These are phyloP conservation scores for Oryza australiensis DNA, from an alignment of 176 grass and related monocot genomes.

Conservation along the genomic window DNA sequence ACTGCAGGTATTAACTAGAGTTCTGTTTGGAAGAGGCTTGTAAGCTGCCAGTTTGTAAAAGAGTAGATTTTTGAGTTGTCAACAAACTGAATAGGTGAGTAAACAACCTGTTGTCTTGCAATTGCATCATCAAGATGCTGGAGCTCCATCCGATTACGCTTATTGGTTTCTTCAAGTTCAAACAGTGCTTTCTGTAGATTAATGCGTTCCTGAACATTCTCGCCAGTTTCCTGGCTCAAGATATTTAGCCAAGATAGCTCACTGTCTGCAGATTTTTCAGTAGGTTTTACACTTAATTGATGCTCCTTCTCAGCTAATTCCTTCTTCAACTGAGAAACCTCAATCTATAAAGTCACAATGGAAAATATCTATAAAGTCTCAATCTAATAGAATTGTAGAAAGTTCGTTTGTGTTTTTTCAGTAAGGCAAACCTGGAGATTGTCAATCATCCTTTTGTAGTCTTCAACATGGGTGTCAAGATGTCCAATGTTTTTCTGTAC, in stretches of 20 bases:
- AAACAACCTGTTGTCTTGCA: constrained; percentile 69
- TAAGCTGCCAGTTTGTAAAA: background rate
- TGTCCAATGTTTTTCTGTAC: constrained; percentile 95
- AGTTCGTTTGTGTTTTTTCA: background rate
- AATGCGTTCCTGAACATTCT: constrained; percentile 98
- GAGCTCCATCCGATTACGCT: constrained; percentile 82
- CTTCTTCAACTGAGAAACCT: constrained; percentile 82
- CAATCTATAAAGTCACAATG: constrained; percentile 58
- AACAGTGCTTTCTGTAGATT: constrained; percentile 99
- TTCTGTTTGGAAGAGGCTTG: background rate
- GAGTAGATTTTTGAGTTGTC: background rate
- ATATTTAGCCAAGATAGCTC: constrained; percentile 93
- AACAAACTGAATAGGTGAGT: constrained; percentile 14
- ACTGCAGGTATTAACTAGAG: background rate
- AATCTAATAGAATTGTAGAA: constrained; percentile 25
- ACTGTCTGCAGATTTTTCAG: constrained; percentile 74
- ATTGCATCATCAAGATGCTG: constrained; percentile 92
- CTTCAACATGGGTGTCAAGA: constrained; percentile 90
- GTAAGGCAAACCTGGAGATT: constrained; percentile 76
- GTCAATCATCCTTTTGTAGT: constrained; percentile 92
- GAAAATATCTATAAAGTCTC: constrained; percentile 51
- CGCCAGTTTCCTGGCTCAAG: constrained; percentile 90
- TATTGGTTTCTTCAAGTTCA: constrained; percentile 97
- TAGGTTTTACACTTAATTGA: constrained; percentile 79
- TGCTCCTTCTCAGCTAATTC: constrained; percentile 94